Evolutionary conservation across 1,139 yeast genomes (phyloP).

Genomic region (Geotrichum macrosporum): DNA sequence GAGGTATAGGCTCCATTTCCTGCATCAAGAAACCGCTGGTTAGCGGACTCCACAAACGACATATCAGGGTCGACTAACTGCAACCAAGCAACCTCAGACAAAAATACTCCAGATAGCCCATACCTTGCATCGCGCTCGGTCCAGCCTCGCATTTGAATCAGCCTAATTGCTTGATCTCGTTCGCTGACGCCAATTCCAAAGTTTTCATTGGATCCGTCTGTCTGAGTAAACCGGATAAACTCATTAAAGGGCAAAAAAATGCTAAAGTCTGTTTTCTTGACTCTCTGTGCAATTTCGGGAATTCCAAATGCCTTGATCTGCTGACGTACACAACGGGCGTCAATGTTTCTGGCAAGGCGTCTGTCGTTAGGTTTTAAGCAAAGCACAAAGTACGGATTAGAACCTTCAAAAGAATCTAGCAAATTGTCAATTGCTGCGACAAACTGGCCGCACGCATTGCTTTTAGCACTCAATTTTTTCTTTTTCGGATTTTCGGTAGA

Average conservation of each 20-base stretch:
- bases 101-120: slow-evolving; percentile 42
- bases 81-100: slow-evolving; percentile 43
- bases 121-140: slow-evolving; percentile 40
- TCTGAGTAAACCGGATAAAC: slow-evolving; percentile 34
- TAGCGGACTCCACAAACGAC: slow-evolving; percentile 35
- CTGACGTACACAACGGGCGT: slow-evolving; percentile 43
- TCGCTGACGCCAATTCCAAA: slow-evolving; percentile 29
- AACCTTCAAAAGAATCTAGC: slow-evolving; percentile 39
- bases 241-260: slow-evolving; percentile 41
- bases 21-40: slow-evolving; percentile 31
- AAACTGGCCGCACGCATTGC: slow-evolving; percentile 39
- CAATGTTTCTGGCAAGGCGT: slow-evolving; percentile 38
- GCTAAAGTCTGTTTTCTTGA: slow-evolving; percentile 39
- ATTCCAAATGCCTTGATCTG: slow-evolving; percentile 43
- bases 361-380: slow-evolving; percentile 44
- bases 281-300: slow-evolving; percentile 41
- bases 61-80: slow-evolving; percentile 41
- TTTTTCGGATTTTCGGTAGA: slow-evolving; percentile 16
- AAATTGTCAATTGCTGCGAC: slow-evolving; percentile 37
- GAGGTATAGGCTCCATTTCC: slow-evolving; percentile 24
- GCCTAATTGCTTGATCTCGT: slow-evolving; percentile 36
- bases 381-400: slow-evolving; percentile 42
- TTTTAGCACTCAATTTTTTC: slow-evolving; percentile 25
- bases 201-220: slow-evolving; percentile 26
- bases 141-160: slow-evolving; percentile 37